Percentiles rank a stretch among this genome's conserved stretches.
These are phyloP conservation scores for Talinum fruticosum DNA, from an alignment of 148 eudicot genomes.

Conservation along the genomic window DNA sequence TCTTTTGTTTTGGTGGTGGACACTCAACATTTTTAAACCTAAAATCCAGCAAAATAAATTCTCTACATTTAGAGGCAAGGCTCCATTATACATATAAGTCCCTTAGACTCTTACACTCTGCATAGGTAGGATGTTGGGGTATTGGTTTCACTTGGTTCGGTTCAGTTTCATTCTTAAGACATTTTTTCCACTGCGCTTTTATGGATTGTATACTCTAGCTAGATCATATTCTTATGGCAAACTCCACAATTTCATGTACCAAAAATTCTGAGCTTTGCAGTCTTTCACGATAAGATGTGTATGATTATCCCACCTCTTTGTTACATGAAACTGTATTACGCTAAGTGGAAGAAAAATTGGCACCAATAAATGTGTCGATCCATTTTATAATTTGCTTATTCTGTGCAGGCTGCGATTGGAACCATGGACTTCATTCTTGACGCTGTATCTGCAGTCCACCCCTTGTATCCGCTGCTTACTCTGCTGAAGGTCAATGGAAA, in stretches of 20 bases:
- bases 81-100: no score
- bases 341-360: neutral
- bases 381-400: neutral
- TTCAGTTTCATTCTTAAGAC: neutral
- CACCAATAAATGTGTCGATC: neutral
- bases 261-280: no score
- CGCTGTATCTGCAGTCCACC: slow-evolving; percentile 61
- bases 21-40: neutral
- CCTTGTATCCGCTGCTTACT: slow-evolving; percentile 52
- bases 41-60: neutral
- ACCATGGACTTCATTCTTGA: slow-evolving; percentile 70
- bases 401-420: slow-evolving; percentile 50
- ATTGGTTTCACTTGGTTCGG: neutral
- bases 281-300: no score
- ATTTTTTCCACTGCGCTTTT: no score
- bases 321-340: neutral
- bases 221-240: no score
- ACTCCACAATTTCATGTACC: no score
- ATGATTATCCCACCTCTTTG: neutral
- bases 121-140: neutral
- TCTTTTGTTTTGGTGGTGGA: no score
- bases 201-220: no score
- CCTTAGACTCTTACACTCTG: neutral
- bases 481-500: slow-evolving; percentile 61
- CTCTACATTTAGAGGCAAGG: neutral